These are phyloP conservation scores for Tulasnella calospora DNA, from an alignment of 768 basidiomycete species.

Conservation along the genomic window DNA sequence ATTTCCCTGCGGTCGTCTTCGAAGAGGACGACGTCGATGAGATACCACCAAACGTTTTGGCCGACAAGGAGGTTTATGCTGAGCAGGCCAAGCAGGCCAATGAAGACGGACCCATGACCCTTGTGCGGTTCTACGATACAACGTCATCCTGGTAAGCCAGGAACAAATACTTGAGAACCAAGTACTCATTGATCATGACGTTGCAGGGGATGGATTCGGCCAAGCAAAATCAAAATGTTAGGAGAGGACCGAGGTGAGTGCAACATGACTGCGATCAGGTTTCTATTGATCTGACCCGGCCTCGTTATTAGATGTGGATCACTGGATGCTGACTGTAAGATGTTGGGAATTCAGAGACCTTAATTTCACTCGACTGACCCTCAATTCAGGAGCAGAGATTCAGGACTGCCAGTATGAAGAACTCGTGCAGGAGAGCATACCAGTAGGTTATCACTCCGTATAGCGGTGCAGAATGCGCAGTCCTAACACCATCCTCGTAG, in stretches of 20 bases:
- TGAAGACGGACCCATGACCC: slow-evolving; percentile 38
- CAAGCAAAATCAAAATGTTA: slow-evolving; percentile 55
- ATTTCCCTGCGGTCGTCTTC: slow-evolving; percentile 81
- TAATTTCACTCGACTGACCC: not conserved
- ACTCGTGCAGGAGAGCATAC: slow-evolving; percentile 59
- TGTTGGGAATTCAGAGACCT: not conserved
- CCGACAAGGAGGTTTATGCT: slow-evolving; percentile 26
- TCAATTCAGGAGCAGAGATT: slow-evolving; percentile 50
- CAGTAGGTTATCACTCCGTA: slow-evolving; percentile 42
- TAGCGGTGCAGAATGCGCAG: not conserved
- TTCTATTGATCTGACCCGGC: not conserved
- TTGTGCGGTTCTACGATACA: slow-evolving; percentile 79
- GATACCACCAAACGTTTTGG: slow-evolving; percentile 46
- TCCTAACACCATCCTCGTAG: slow-evolving; percentile 32
- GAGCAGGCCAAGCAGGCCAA: slow-evolving; percentile 29
- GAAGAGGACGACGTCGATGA: slow-evolving; percentile 50
- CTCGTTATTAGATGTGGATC: slow-evolving; percentile 53
- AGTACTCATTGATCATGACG: not conserved
- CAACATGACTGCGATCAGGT: not conserved
- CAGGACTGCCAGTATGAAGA: slow-evolving; percentile 49
- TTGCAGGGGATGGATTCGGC: slow-evolving; percentile 58
- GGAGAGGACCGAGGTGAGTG: slow-evolving; percentile 66
- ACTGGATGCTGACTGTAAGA: slow-evolving; percentile 51
- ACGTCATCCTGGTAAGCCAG: slow-evolving; percentile 53
- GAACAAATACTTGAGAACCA: not conserved